Base-by-base conservation (phyloP, 371 early-diverging fungal species). In the Mortierella sp. region DNA sequence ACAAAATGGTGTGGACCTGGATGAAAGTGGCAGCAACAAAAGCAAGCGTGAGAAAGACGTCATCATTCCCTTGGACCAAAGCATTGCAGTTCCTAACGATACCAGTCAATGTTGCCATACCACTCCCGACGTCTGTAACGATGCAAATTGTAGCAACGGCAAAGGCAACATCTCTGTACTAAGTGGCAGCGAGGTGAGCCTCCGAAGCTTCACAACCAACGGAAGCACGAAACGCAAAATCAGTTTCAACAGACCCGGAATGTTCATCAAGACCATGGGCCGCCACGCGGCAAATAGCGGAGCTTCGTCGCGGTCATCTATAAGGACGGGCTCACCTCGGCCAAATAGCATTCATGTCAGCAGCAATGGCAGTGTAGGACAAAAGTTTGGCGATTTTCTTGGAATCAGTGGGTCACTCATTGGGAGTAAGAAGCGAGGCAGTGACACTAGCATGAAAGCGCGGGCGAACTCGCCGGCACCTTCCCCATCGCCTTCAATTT, bases 351-450 rank as follows among this genome's bases (percentile, higher is more conserved):
- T 34, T 1, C 37, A 34, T 34, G 37, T 34, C 37, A 28, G 41
- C 17, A 44, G 21, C 44, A 19, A 21, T 44, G 19, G 46, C 2
- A 50, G 37, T 14, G 31, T 53, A 24, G 54, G 60, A 11, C 67
- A 58, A 43, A 66, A 48, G 34, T 39, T 66, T 54, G 60, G 41
- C 21, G 70, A 57, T 8, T 50, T 63, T 39, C 42, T 71, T 27
- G 30, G 37, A 17, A 27, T 64, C 2, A 49, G 55, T n/a, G 44
- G 60, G 2, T 47, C 71, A 15, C 26, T 64, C 17, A 27, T 71
- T 2, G 47, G 56, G 26, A 64, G 60, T 23, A 71, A 63, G 46
- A 71, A 71, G 32, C 60, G 64, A 11, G 64, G 64, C 4, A 64
- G 60, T n/a, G 64, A 71, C 23, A 54, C 49, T 9, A 60, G 50